Conservation (phyloP, 805 yeast species). For the Danielozyma ontarioensis region DNA sequence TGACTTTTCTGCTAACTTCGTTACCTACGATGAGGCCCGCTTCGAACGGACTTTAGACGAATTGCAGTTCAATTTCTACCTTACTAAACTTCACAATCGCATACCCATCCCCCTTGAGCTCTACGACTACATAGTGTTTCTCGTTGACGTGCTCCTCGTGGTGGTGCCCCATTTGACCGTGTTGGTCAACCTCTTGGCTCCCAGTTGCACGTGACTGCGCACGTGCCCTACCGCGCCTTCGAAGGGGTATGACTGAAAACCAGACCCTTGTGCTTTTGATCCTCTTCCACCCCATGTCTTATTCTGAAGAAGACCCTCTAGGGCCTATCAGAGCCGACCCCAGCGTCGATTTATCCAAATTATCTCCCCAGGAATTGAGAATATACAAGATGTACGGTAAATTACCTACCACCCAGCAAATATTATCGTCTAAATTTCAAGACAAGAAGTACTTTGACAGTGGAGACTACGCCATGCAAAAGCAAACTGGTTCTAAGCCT, state of each 20-base stretch:
- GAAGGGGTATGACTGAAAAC: too few relatives aligned
- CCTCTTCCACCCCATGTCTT: too few relatives aligned
- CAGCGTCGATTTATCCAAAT: slow-evolving; percentile 48
- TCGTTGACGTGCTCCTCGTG: slow-evolving; percentile 12
- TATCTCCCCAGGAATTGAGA: slow-evolving; percentile 75
- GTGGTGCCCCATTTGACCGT: not conserved
- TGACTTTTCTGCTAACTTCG: slow-evolving; percentile 15
- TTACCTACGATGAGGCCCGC: slow-evolving; percentile 9
- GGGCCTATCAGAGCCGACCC: slow-evolving; percentile 43
- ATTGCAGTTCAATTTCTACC: slow-evolving; percentile 18
- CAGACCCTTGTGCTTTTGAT: too few relatives aligned
- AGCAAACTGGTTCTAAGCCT: slow-evolving; percentile 29
- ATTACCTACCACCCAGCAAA: slow-evolving; percentile 74
- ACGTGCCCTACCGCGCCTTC: too few relatives aligned
- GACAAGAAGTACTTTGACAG: slow-evolving; percentile 91
- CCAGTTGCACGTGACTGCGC: too few relatives aligned
- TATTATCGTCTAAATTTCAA: slow-evolving; percentile 68
- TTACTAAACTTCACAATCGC: slow-evolving; percentile 20
- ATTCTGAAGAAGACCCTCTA: slow-evolving; percentile 46
- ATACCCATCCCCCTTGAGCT: slow-evolving; percentile 32
- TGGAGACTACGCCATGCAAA: slow-evolving; percentile 87
- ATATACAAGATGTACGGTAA: slow-evolving; percentile 79
- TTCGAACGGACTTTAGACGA: slow-evolving; percentile 6
- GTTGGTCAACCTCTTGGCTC: too few relatives aligned
- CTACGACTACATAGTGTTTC: slow-evolving; percentile 19